A percentile compares a stretch with the other conserved stretches of the same genome.
Conservation (phyloP, 306 rosid genomes). For the Citrullus mucosospermus region DNA sequence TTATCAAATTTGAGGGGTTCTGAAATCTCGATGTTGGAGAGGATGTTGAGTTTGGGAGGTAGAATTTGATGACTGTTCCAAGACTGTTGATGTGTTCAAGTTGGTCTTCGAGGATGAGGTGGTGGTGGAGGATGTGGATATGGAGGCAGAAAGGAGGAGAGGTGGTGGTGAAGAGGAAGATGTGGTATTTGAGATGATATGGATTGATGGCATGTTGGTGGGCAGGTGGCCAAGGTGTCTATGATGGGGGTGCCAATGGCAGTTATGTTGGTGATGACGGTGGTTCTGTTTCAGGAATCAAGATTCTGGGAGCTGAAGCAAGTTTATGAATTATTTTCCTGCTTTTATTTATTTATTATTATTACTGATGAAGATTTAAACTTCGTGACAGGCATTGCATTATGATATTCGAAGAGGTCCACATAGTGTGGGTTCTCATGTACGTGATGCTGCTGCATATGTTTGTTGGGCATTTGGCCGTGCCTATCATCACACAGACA, state of each 20-base stretch:
- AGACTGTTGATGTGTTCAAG: slow-evolving; percentile 52
- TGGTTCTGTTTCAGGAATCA: not conserved
- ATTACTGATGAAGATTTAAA: slow-evolving; percentile 19
- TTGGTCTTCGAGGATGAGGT: slow-evolving; percentile 35
- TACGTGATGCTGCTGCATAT: slow-evolving; percentile 95
- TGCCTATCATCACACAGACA: slow-evolving; percentile 75
- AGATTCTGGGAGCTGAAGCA: not conserved
- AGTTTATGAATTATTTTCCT: not conserved
- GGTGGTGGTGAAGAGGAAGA: slow-evolving; percentile 1
- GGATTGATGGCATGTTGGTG: not conserved
- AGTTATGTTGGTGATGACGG: slow-evolving; percentile 11
- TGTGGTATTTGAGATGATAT: slow-evolving; percentile 28
- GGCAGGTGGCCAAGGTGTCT: slow-evolving; percentile 10
- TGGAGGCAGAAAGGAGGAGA: slow-evolving; percentile 13
- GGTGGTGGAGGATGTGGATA: slow-evolving; percentile 3
- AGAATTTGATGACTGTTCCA: slow-evolving; percentile 39
- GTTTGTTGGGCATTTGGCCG: slow-evolving; percentile 99
- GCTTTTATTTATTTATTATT: not conserved
- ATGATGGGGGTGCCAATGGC: slow-evolving; percentile 12
- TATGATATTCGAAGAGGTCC: slow-evolving; percentile 99
- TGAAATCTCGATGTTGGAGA: slow-evolving; percentile 39
- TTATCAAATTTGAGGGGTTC: slow-evolving; percentile 29
- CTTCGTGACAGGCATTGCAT: slow-evolving; percentile 63
- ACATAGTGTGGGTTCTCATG: slow-evolving; percentile 95
- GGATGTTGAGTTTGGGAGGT: slow-evolving; percentile 34